phyloP scores from a whole-genome alignment of 768 basidiomycete species.

The Suillus paluster region DNA sequence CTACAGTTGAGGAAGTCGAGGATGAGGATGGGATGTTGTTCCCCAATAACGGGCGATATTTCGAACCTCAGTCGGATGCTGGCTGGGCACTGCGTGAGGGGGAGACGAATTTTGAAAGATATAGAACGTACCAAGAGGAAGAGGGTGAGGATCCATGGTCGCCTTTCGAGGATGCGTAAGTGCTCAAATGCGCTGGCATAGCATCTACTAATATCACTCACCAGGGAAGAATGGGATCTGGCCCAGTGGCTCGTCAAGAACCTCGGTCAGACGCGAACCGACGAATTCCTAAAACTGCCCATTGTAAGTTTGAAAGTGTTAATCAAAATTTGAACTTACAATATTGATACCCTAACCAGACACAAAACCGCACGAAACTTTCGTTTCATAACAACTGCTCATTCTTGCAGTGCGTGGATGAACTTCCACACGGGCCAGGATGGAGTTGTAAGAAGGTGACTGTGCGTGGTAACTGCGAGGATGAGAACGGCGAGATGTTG shows the following conservation, averaged over 20 bases:
- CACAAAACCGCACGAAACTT: slow-evolving; percentile 8
- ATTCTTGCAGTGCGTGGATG: slow-evolving; percentile 26
- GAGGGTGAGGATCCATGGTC: background rate
- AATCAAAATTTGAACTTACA: background rate
- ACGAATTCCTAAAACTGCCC: slow-evolving; percentile 36
- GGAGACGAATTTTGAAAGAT: background rate
- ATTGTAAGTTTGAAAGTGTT: slow-evolving; percentile 20
- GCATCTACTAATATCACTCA: too few species aligned
- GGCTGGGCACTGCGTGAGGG: background rate
- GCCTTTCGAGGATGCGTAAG: slow-evolving; percentile 29
- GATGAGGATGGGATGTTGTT: slow-evolving; percentile 1
- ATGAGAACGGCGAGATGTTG: slow-evolving; percentile 12
- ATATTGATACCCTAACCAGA: background rate
- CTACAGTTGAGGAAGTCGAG: slow-evolving; percentile 1
- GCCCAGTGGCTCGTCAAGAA: slow-evolving; percentile 37
- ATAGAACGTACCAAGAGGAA: background rate
- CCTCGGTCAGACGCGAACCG: slow-evolving; percentile 32
- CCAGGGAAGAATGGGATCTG: slow-evolving; percentile 38
- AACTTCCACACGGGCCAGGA: slow-evolving; percentile 21
- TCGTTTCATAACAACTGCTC: slow-evolving; percentile 31
- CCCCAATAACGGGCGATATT: background rate
- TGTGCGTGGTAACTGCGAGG: slow-evolving; percentile 22
- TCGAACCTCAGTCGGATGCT: background rate
- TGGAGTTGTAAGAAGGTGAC: slow-evolving; percentile 27
- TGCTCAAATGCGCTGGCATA: too few species aligned